Percentiles rank a stretch among this genome's conserved stretches.
Conservation (phyloP, 495 filamentous ascomycete genomes). For the Penicillium fimorum region DNA sequence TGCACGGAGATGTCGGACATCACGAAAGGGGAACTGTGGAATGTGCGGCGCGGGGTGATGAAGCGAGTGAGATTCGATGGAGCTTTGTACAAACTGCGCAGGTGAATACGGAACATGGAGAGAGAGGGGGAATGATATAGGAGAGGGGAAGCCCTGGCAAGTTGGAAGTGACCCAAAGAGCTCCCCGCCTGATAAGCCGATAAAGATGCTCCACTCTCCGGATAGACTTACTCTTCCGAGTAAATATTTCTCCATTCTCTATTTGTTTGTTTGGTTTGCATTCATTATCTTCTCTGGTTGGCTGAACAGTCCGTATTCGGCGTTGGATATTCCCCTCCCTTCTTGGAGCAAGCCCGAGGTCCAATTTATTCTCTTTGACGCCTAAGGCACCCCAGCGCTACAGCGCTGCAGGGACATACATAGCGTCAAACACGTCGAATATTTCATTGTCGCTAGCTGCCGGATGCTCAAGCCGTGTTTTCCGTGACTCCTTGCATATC, state of each 20-base stretch:
- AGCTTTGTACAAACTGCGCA: slow-evolving; percentile 10
- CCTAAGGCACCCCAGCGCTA: neutral
- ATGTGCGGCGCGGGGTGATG: slow-evolving; percentile 15
- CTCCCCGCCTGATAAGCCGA: slow-evolving; percentile 15
- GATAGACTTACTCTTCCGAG: slow-evolving; percentile 13
- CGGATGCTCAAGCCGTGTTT: neutral
- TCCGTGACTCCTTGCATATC: slow-evolving; percentile 4
- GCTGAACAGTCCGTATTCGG: neutral
- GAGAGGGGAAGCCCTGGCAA: neutral
- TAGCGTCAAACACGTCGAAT: neutral
- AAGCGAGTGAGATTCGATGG: neutral
- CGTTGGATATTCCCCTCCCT: neutral
- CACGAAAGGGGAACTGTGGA: slow-evolving; percentile 29
- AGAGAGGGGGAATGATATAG: neutral
- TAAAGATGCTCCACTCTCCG: slow-evolving; percentile 13
- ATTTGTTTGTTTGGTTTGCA: slow-evolving; percentile 1
- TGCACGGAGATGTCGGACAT: slow-evolving; percentile 64
- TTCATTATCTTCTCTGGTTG: neutral
- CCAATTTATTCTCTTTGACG: neutral
- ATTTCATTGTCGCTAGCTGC: neutral
- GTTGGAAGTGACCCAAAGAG: neutral
- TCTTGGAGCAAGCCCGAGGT: neutral
- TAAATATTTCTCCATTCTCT: neutral
- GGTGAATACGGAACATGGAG: slow-evolving; percentile 6
- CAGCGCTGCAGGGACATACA: neutral